Evolutionary conservation across 495 filamentous ascomycete genomes (phyloP).

Genomic region (Jackrogersella minutella): DNA sequence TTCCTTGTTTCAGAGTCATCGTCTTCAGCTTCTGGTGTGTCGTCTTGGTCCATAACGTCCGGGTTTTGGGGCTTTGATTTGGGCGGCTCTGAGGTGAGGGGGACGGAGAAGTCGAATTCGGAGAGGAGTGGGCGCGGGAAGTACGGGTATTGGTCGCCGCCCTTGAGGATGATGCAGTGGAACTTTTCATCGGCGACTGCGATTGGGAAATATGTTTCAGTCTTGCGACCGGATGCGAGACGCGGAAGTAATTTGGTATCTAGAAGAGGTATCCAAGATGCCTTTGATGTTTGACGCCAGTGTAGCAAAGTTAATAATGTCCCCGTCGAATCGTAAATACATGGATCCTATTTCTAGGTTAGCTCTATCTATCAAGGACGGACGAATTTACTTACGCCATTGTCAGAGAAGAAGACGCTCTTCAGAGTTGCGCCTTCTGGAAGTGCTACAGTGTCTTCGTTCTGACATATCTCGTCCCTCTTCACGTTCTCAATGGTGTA

Average conservation of each 20-base stretch:
- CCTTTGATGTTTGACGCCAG: slow-evolving; percentile 86
- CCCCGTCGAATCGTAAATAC: slow-evolving; percentile 90
- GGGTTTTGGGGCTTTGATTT: slow-evolving; percentile 44
- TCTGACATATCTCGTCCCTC: slow-evolving; percentile 89
- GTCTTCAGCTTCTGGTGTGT: slow-evolving; percentile 47
- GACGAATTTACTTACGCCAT: slow-evolving; percentile 65
- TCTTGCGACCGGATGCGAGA: slow-evolving; percentile 80
- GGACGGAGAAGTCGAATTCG: slow-evolving; percentile 92
- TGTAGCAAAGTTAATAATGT: slow-evolving; percentile 86
- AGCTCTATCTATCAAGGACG: slow-evolving; percentile 22
- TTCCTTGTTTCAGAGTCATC: slow-evolving; percentile 48
- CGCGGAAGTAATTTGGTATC: slow-evolving; percentile 87
- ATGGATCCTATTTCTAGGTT: slow-evolving; percentile 72
- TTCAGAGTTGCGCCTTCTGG: slow-evolving; percentile 73
- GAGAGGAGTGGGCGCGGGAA: slow-evolving; percentile 91
- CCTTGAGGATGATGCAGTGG: slow-evolving; percentile 98
- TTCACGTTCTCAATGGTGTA: slow-evolving; percentile 96
- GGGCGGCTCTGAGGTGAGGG: slow-evolving; percentile 65
- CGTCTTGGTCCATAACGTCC: slow-evolving; percentile 48
- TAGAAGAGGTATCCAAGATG: slow-evolving; percentile 88
- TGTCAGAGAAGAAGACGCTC: slow-evolving; percentile 90
- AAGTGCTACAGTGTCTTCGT: slow-evolving; percentile 88
- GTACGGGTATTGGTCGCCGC: slow-evolving; percentile 90
- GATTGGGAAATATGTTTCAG: slow-evolving; percentile 93
- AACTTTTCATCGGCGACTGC: slow-evolving; percentile 92